Evolutionary conservation across 2,329 filamentous ascomycete species (phyloP), one percentile per base, ranked within the genome.

Genomic region (Monosporascus sp.): DNA sequence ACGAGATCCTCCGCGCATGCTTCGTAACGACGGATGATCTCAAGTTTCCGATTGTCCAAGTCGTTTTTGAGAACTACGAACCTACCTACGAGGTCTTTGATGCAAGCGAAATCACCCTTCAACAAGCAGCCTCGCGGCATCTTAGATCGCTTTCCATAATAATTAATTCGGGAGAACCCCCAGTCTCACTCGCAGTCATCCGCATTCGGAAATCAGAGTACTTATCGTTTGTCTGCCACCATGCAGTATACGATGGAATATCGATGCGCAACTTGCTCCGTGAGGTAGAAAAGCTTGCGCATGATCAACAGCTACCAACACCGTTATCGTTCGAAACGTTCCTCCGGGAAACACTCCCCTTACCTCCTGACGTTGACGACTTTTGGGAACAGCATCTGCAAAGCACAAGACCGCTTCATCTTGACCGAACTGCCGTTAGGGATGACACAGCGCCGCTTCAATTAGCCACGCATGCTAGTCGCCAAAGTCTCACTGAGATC

Each of bases 231-330:
- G 68, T 75, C 38, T 84, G 74, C 60, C 91, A 96, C 61, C 92
- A 97, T 70, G 89, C 90, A 2, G 73, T 96, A 1, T 96, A 96
- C 61, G 92, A 97, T 69, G 92, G 88, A 0, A 83, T 87, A 37
- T 90, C 90, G 0, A 87, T 96, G 63, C 73, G 78, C 1, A 75
- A 77, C 8, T 73, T 97, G 0, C 77, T 93, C 24, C 68, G 80
- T 0, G 91, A 96, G 62, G 73, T 95, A 1, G 84, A 94, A 61
- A 66, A 73, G 2, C 57, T 81, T 3, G 83, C 85, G 37, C 55
- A 67, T 1, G 78, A 75, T 0, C 50, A 69, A 0, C 7, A 60
- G 0, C 70, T 94, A 1, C 68, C 73, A 0, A 56, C 73, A 0
- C 66, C 82, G 0, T 70, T 82, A 0, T 66, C 79, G 0, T 90